Conservation (phyloP, 352 stramenopile genomes). For the Phytopythium ostracodes region DNA sequence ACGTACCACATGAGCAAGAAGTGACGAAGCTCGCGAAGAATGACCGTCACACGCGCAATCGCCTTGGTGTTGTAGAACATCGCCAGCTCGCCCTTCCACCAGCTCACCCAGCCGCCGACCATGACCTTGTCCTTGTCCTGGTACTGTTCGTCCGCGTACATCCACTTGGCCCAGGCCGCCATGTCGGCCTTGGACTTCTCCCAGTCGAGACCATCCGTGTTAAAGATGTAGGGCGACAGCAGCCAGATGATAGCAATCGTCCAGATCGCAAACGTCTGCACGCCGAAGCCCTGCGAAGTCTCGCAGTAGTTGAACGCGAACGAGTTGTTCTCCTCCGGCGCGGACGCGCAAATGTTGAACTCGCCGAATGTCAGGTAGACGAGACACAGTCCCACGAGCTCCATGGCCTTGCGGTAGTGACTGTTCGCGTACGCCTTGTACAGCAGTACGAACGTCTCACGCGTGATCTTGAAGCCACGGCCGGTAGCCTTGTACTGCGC, state of each 20-base stretch:
- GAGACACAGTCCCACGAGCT: slow-evolving; percentile 68
- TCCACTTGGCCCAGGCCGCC: slow-evolving; percentile 69
- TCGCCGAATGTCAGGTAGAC: slow-evolving; percentile 72
- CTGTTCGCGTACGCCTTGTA: slow-evolving; percentile 75
- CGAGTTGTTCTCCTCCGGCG: slow-evolving; percentile 31
- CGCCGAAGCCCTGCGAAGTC: slow-evolving; percentile 70
- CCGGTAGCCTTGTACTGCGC: slow-evolving; percentile 81
- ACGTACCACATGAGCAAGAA: slow-evolving; percentile 87
- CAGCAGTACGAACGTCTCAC: slow-evolving; percentile 76
- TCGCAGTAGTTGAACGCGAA: slow-evolving; percentile 62
- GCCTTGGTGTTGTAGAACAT: slow-evolving; percentile 67
- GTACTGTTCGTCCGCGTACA: slow-evolving; percentile 71
- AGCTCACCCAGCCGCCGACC: slow-evolving; percentile 70
- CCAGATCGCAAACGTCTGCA: slow-evolving; percentile 82
- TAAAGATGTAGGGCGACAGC: slow-evolving; percentile 79
- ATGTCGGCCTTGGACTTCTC: slow-evolving; percentile 84
- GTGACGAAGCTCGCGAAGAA: slow-evolving; percentile 74
- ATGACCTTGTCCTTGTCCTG: slow-evolving; percentile 62
- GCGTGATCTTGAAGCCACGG: slow-evolving; percentile 82
- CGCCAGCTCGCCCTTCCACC: slow-evolving; percentile 78
- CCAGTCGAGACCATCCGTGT: slow-evolving; percentile 82
- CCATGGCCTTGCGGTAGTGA: slow-evolving; percentile 79
- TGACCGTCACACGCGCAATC: slow-evolving; percentile 69
- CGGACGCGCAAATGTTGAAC: slow-evolving; percentile 56
- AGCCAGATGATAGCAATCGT: slow-evolving; percentile 71